Evolutionary conservation across 225 moss, liverwort and hornwort genomes (phyloP), one percentile per base, ranked within the genome.

Genomic region (Marchantia paleacea): DNA sequence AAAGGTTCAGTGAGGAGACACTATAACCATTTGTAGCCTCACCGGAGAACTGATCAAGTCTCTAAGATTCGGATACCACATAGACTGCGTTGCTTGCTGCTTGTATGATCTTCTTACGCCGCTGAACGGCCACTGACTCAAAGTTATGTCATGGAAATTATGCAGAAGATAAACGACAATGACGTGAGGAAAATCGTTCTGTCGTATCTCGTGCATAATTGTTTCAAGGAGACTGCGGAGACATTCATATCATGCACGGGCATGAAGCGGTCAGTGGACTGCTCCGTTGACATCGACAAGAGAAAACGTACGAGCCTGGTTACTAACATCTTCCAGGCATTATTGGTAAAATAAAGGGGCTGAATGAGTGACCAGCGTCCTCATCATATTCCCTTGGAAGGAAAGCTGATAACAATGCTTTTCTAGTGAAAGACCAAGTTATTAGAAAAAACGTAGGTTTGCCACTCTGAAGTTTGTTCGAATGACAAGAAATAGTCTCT

Each of bases 211-310:
- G 88, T 96, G 80, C 96, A 96, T 66, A 96, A 96, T 79, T 96
- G 96, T 85, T 96, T 92, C 86, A 96, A 94, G 85, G 96, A 96
- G 84, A 96, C 96, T 28, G 94, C 94, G 15, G 96, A 96, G 82
- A 85, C 94, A 24, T 96, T 96, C 79, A 90, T 96, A 80, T 77
- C 90, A n/a, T 94, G 92, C 90, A 91, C 96, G 22, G 92, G 84
- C 81, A 96, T 96, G 94, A 90, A 86, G 84, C 90, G 91, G 24
- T 91, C 94, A 55, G 87, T 85, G 66, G 91, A 94, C 76, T 89
- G 91, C 84, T 90, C 90, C n/a, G 92, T 94, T 78, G 94, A 96
- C 68, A 92, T 96, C 68, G 96, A 96, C 81, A 96, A 94, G 88
- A 90, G 96, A 70, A 96, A 96, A 89, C 94, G 96, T 96, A 78